Evolutionary conservation across 805 yeast species (phyloP).

Genomic region (Yamadazyma phyllophila): DNA sequence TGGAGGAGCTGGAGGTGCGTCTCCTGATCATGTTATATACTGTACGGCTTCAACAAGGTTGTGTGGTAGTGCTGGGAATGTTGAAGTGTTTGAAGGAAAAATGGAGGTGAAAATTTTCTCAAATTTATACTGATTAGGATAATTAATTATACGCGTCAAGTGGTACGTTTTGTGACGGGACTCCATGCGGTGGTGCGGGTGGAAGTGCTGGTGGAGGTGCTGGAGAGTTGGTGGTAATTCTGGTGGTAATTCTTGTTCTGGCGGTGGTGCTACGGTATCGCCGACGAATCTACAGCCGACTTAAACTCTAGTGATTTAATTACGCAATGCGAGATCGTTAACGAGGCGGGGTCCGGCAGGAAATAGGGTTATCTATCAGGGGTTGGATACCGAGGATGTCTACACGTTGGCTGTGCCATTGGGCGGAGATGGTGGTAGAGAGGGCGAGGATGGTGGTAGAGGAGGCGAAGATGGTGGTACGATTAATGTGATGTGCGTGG

Average conservation of each 20-base stretch:
- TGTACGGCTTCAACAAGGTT: neutral
- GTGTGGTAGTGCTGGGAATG: slow-evolving; percentile 5
- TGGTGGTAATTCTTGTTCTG: too few species aligned
- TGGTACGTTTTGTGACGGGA: neutral
- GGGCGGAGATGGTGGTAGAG: too few species aligned
- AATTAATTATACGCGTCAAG: slow-evolving; percentile 9
- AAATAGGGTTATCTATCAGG: neutral
- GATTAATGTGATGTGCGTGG: too few species aligned
- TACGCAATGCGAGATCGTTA: neutral
- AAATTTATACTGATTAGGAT: slow-evolving; percentile 4
- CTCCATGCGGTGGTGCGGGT: neutral
- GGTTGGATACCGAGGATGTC: too few species aligned
- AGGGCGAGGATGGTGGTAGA: too few species aligned
- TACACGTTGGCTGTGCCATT: too few species aligned
- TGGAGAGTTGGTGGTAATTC: too few species aligned
- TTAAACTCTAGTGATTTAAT: neutral
- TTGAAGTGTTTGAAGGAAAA: slow-evolving; percentile 2
- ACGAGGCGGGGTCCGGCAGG: neutral
- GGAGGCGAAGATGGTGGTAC: too few species aligned
- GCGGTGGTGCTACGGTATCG: too few species aligned
- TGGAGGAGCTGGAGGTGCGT: slow-evolving; percentile 2
- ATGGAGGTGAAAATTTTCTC: slow-evolving; percentile 4
- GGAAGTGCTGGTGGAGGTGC: neutral
- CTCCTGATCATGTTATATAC: slow-evolving; percentile 5
- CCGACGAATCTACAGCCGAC: neutral